phyloP scores from a whole-genome alignment of 129 eudicot genomes.

The Oenanthe sinensis region DNA sequence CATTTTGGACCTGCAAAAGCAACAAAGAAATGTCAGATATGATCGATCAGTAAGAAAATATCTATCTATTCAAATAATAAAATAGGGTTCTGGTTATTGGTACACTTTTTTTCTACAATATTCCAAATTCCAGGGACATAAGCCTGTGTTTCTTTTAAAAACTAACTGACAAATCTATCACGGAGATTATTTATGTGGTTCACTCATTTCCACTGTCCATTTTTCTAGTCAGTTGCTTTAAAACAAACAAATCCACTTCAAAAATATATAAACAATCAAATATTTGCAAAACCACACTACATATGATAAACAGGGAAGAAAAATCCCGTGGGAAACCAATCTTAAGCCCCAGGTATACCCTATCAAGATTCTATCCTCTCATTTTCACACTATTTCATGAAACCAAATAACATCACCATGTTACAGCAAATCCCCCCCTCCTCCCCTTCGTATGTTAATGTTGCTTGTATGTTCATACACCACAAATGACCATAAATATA shows the following conservation, averaged over 20 bases:
- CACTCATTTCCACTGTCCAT: background rate
- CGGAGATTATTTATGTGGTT: background rate
- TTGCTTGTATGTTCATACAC: too few relatives aligned
- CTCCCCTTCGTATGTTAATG: too few relatives aligned
- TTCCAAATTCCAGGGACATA: background rate
- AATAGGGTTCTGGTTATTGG: background rate
- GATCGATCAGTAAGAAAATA: background rate
- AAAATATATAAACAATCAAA: background rate
- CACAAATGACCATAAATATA: too few relatives aligned
- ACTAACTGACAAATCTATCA: background rate
- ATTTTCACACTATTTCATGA: too few relatives aligned
- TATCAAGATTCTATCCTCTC: background rate
- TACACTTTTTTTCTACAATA: background rate
- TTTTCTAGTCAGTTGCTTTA: background rate
- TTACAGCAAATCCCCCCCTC: too few relatives aligned
- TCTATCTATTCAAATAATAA: background rate
- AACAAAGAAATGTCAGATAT: background rate
- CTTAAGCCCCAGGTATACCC: background rate
- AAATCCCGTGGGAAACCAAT: background rate
- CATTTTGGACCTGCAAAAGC: constrained; percentile 3
- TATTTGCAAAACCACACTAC: too few relatives aligned
- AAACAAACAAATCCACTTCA: background rate
- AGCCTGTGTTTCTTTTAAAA: background rate
- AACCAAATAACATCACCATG: background rate
- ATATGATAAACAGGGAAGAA: background rate